Evolutionary conservation across 2,329 filamentous ascomycete species (phyloP).

Genomic region (Clonostachys solani): DNA sequence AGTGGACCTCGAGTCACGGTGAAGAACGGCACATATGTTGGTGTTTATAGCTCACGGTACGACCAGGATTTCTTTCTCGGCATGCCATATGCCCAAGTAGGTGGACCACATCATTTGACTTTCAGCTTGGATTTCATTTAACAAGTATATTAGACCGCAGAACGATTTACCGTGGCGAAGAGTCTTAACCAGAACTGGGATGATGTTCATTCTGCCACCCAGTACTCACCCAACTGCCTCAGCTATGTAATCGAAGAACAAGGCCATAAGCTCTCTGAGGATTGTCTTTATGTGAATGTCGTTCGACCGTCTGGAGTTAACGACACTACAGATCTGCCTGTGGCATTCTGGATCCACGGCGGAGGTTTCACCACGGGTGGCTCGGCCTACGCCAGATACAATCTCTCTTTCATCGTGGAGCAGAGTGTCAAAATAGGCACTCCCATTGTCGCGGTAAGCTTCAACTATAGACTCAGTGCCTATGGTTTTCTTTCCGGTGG

Average conservation of each 20-base stretch:
- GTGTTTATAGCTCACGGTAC: conserved; percentile 59
- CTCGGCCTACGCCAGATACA: conserved; percentile 20
- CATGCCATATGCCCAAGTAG: conserved; percentile 46
- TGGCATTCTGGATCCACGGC: conserved; percentile 33
- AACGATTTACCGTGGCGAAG: too few relatives aligned
- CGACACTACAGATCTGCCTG: conserved; percentile 25
- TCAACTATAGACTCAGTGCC: conserved; percentile 34
- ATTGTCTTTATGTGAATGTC: conserved; percentile 33
- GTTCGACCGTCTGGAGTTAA: conserved; percentile 25
- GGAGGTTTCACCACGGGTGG: conserved; percentile 26
- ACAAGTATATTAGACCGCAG: too few relatives aligned
- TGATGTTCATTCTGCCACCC: neutral
- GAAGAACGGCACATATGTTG: conserved; percentile 49
- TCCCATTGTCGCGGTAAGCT: conserved; percentile 34
- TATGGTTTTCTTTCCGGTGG: conserved; percentile 39
- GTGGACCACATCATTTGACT: too few relatives aligned
- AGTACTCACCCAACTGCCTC: too few relatives aligned
- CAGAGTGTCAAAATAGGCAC: conserved; percentile 16
- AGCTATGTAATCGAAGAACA: too few relatives aligned
- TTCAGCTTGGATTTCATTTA: too few relatives aligned
- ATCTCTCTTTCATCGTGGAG: conserved; percentile 32
- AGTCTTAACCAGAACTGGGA: conserved; percentile 15
- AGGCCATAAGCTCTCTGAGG: conserved; percentile 11
- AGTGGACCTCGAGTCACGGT: conserved; percentile 31
- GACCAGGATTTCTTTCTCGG: conserved; percentile 40